Base-by-base conservation (phyloP, 164 flowering plant genomes). In the Aristolochia fimbriata region DNA sequence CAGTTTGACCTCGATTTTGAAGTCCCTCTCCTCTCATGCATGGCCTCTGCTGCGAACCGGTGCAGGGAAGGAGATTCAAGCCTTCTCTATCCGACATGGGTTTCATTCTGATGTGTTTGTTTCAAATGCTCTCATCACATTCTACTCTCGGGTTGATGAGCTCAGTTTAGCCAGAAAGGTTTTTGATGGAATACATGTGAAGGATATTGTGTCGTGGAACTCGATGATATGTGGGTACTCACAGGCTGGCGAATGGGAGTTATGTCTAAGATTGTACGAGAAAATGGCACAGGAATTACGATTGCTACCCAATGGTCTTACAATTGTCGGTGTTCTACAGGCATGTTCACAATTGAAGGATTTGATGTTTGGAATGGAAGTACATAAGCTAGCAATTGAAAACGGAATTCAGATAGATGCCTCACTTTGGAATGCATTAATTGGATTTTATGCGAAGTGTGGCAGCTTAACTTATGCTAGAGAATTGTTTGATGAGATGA, bases 191-290 rank as follows among this genome's bases (percentile, higher is more conserved):
- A 77, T 80, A 78, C 58, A 53, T 1, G 67, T 59, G 55, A 87
- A 73, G 60, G 98, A 87, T 72, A 56, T 81, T 45, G 95, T 92
- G 60, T 76, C 95, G 0, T 92, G 98, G 95, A 88, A 87, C 71
- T 78, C 93, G 0, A 85, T 87, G 89, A 77, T 87, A 60, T 66
- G 86, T 24, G 96, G 85, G 73, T 92, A 84, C 64, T 79, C 91
- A 19, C 95, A 89, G 55, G 62, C 70, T 57, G 91, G 93, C 37
- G 71, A 22, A 62, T 83, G 71, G 62, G 82, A 75, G 47, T 85
- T 81, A 31, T 83, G 89, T 54, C 76, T 82, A 69, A 67, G 24
- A 10, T 59, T 92, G 73, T 88, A 78, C 48, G 68, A 66, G 57
- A 69, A 71, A 33, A 79, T 92, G 87, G 57, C 77, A 61, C 57